Conservation (phyloP, 1,284 basidiomycete genomes). For the Cronartium ribicola region DNA sequence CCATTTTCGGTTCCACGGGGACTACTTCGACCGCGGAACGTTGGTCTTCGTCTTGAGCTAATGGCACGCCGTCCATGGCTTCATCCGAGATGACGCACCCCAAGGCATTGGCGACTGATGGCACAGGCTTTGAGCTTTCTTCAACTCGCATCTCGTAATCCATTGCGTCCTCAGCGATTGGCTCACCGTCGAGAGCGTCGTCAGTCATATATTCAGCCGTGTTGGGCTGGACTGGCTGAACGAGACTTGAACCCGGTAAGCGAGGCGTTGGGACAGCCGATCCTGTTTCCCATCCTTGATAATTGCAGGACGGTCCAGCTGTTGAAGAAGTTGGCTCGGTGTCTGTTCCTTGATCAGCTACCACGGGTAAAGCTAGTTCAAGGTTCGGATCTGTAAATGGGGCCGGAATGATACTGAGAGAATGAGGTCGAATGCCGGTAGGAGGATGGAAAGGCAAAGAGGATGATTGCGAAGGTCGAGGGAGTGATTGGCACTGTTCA, state of each 20-base stretch:
- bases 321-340: conserved; percentile 14
- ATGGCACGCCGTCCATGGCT: conserved; percentile 36
- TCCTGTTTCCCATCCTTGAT: conserved; percentile 7
- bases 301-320: not conserved
- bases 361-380: not conserved
- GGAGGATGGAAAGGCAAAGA: not conserved
- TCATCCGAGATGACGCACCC: conserved; percentile 1
- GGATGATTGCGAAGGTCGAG: not conserved
- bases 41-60: not conserved
- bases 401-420: conserved; percentile 5
- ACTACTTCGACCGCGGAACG: not conserved
- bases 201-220: conserved; percentile 21
- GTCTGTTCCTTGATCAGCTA: conserved; percentile 4
- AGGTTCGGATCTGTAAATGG: not conserved
- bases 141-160: conserved; percentile 27
- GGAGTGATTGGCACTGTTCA: not conserved
- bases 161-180: conserved; percentile 36
- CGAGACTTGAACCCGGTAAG: not conserved
- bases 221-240: not conserved
- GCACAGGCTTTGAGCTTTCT: conserved; percentile 8
- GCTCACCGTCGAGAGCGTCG: conserved; percentile 38
- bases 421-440: not conserved
- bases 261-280: conserved; percentile 2
- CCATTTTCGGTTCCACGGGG: too few species aligned
- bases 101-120: not conserved